These are phyloP conservation scores for Sporopachydermia lactativora DNA, from an alignment of 805 yeast species.

Conservation along the genomic window DNA sequence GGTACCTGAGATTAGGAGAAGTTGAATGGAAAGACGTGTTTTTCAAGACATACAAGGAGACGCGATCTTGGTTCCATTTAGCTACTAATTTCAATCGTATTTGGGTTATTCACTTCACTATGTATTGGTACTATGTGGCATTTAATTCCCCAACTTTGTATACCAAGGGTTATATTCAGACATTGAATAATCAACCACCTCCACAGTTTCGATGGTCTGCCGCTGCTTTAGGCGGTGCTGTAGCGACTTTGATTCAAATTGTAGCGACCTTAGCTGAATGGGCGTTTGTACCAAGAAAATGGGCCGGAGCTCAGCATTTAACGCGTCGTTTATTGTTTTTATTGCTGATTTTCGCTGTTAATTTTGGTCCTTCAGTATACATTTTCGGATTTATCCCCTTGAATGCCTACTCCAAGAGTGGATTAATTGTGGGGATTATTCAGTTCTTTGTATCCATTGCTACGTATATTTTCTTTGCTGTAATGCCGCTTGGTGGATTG, in stretches of 20 bases:
- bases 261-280: conserved; percentile 85
- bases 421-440: conserved; percentile 68
- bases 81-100: conserved; percentile 94
- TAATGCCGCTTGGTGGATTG: conserved; percentile 95
- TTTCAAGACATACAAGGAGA: conserved; percentile 90
- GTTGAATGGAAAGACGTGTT: conserved; percentile 86
- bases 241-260: conserved; percentile 73
- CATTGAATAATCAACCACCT: conserved; percentile 73
- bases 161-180: conserved; percentile 75
- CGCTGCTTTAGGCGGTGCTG: conserved; percentile 81
- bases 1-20: conserved; percentile 82
- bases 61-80: conserved; percentile 95
- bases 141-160: conserved; percentile 86
- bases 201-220: conserved; percentile 90
- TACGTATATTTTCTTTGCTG: conserved; percentile 72
- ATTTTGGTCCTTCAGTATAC: conserved; percentile 78
- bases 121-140: conserved; percentile 92
- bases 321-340: conserved; percentile 76
- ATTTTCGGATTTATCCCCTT: conserved; percentile 71
- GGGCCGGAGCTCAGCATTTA: conserved; percentile 99
- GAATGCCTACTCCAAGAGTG: conserved; percentile 51
- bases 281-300: conserved; percentile 91
- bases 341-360: conserved; percentile 46
- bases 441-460: conserved; percentile 80
- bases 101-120: conserved; percentile 84